Evolutionary conservation across 768 basidiomycete genomes (phyloP).

Genomic region (Leccinum disarticulatum): DNA sequence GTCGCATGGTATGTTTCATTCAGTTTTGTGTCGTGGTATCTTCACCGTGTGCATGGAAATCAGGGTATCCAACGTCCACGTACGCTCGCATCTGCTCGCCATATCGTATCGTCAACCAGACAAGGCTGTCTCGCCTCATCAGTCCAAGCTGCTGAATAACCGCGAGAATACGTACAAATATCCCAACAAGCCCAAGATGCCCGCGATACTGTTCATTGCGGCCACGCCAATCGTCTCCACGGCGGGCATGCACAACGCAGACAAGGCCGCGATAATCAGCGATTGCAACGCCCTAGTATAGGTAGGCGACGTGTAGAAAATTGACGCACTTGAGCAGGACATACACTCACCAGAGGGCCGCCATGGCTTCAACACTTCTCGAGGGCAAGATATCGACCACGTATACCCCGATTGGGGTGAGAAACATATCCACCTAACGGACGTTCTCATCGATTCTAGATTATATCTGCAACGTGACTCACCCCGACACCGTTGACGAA

Average conservation of each 20-base stretch:
- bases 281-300: constrained; percentile 22
- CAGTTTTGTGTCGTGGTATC: background rate
- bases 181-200: constrained; percentile 47
- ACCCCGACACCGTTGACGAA: constrained; percentile 69
- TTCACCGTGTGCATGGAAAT: constrained; percentile 4
- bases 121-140: constrained; percentile 36
- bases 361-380: constrained; percentile 63
- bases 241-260: constrained; percentile 34
- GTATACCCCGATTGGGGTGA: constrained; percentile 58
- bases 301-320: background rate
- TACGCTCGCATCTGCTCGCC: constrained; percentile 57
- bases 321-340: background rate
- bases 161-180: constrained; percentile 45
- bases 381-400: constrained; percentile 58
- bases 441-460: background rate
- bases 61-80: constrained; percentile 56
- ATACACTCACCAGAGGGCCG: constrained; percentile 49
- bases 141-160: background rate
- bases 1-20: background rate
- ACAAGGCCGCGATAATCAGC: constrained; percentile 14
- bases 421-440: constrained; percentile 52
- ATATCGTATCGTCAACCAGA: constrained; percentile 55
- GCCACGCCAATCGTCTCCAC: constrained; percentile 54
- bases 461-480: constrained; percentile 14
- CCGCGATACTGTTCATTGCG: constrained; percentile 46